A percentile compares a stretch with the other conserved stretches of the same genome.
Conservation (phyloP, 1,139 yeast species). For the Candida glucosophila region DNA sequence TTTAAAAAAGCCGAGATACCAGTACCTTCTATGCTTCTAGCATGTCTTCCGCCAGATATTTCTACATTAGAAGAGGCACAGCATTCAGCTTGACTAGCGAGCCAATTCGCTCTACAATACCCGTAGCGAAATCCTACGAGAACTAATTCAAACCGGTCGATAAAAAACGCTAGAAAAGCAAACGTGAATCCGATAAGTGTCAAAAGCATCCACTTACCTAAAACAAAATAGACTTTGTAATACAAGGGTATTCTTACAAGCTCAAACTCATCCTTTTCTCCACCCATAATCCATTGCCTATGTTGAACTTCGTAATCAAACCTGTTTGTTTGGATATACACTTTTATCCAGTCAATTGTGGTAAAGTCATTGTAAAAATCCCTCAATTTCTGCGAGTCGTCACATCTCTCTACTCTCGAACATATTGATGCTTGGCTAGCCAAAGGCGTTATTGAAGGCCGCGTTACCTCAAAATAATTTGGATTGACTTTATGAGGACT, state of each 20-base stretch:
- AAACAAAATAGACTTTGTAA: slow-evolving; percentile 15
- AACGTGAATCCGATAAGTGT: slow-evolving; percentile 40
- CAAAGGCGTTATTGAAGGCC: too few relatives aligned
- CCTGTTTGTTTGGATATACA: slow-evolving; percentile 38
- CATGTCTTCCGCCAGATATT: background rate
- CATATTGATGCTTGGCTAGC: too few relatives aligned
- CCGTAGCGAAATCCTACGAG: slow-evolving; percentile 50
- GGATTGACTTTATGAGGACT: too few relatives aligned
- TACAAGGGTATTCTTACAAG: slow-evolving; percentile 13
- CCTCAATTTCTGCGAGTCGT: too few relatives aligned
- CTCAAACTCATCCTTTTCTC: slow-evolving; percentile 1
- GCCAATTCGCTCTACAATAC: slow-evolving; percentile 42
- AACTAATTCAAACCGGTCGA: slow-evolving; percentile 42
- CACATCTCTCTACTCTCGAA: too few relatives aligned
- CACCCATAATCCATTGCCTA: slow-evolving; percentile 16
- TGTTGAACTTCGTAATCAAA: slow-evolving; percentile 29
- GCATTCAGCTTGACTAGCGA: slow-evolving; percentile 38
- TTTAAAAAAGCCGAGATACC: slow-evolving; percentile 2
- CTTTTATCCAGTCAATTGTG: slow-evolving; percentile 62
- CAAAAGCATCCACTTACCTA: slow-evolving; percentile 44
- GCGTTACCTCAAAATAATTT: too few relatives aligned
- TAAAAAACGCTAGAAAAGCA: slow-evolving; percentile 43
- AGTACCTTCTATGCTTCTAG: background rate
- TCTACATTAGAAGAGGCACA: slow-evolving; percentile 13
- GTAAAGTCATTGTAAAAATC: slow-evolving; percentile 55